Evolutionary conservation across 23 red algal genomes (phyloP), one percentile per base, ranked within the genome.

Genomic region (Gracilariopsis chorda): DNA sequence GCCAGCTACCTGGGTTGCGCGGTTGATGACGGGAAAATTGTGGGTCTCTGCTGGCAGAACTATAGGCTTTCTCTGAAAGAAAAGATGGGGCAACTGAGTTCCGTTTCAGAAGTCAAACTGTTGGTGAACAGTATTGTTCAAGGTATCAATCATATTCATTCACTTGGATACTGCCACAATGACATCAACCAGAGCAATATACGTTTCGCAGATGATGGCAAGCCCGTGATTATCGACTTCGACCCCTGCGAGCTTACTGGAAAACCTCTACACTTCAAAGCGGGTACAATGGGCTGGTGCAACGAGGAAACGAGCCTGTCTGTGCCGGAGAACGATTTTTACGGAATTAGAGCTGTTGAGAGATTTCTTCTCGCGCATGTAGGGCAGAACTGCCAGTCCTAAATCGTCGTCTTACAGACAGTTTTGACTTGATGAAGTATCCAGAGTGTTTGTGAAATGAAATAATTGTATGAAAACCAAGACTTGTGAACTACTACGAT

Each of bases 131-230:
- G 37, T 3, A 83, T 83, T 61, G 44, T 48, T 63, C 3, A 64
- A 32, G 6, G 29, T 20, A 83, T 83, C 35, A 19, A 43, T 3
- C 78, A 83, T 44, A 61, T 83, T 46, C 78, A 83, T 63, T 61
- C 51, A 9, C 29, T 83, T 58, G 78, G 78, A 28, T 83, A 63
- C 40, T 63, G 78, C 34, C 78, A 83, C 57, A 83, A 63, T 51
- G 78, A 83, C 35, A 83, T 83, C 19, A 61, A 43, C 39, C 76
- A 41, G 14, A 55, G 49, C 53, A 83, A 63, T 41, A 83, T 63
- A 58, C 21, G 43, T 28, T 61, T 83, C 24, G 32, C 43, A 55
- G 34, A 53, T 33, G 64, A 87, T 40, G 39, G 39, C 34, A 43
- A 2, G 7, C 51, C 78, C 3, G 57, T 63, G 7, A 83, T 63